Percentiles rank a stretch among this genome's conserved stretches.
Evolutionary conservation across 495 filamentous ascomycete species (phyloP).

Genomic region (Tuber indicum): DNA sequence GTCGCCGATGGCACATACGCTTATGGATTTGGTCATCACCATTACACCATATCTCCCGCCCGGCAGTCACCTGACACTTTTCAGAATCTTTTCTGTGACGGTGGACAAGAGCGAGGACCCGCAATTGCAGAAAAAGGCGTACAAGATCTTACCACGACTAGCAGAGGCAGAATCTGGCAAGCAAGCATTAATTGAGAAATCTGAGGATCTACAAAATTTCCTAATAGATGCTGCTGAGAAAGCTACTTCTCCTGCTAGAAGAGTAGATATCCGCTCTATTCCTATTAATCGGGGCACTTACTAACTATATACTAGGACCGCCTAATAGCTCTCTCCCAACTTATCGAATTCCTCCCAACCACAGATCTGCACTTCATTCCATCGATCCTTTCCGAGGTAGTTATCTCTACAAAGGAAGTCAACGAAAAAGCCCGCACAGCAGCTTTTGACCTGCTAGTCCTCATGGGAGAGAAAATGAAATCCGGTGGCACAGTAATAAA

Average conservation of each 20-base stretch:
- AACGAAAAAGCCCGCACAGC: conserved; percentile 86
- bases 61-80: conserved; percentile 70
- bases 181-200: conserved; percentile 63
- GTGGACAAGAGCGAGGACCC: conserved; percentile 71
- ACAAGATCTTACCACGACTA: conserved; percentile 89
- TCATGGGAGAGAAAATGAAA: conserved; percentile 74
- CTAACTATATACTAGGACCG: conserved; percentile 54
- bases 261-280: conserved; percentile 1
- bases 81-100: conserved; percentile 72
- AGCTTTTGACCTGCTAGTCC: conserved; percentile 84
- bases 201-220: conserved; percentile 66
- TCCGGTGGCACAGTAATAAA: conserved; percentile 71
- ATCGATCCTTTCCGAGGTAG: conserved; percentile 80
- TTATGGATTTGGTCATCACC: conserved; percentile 93
- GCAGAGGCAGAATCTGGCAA: conserved; percentile 69
- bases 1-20: conserved; percentile 88
- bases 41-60: conserved; percentile 88
- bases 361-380: conserved; percentile 85
- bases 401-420: conserved; percentile 90
- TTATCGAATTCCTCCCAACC: conserved; percentile 69
- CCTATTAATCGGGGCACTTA: neutral
- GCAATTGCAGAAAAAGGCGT: conserved; percentile 98
- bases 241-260: conserved; percentile 69
- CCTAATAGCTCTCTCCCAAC: conserved; percentile 68
- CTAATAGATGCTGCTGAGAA: conserved; percentile 71